Percentiles rank a stretch among this genome's conserved stretches.
Conservation (phyloP, 192 early-diverging fungal genomes). For the Obelidium mucronatum region DNA sequence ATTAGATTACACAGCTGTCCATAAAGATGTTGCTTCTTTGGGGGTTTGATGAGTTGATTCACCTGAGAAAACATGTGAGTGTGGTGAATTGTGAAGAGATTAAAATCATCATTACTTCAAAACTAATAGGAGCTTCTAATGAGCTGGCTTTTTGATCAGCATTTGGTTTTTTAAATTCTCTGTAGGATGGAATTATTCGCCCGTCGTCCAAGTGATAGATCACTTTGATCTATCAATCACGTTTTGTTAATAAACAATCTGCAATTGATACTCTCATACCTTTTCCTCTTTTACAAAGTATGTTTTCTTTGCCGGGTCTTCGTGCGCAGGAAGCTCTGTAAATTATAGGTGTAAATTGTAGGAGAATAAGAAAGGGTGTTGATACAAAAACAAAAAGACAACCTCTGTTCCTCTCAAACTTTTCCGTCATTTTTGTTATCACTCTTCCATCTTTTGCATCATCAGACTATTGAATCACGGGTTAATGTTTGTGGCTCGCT, state of each 20-base stretch:
- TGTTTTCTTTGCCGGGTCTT: constrained; percentile 59
- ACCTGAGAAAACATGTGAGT: constrained; percentile 34
- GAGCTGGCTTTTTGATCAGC: constrained; percentile 59
- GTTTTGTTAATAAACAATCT: background rate
- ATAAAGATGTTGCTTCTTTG: constrained; percentile 64
- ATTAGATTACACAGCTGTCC: constrained; percentile 56
- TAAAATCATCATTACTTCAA: constrained; percentile 30
- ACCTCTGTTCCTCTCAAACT: constrained; percentile 55
- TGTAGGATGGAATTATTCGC: constrained; percentile 55
- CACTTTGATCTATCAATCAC: constrained; percentile 53
- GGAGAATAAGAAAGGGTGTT: background rate
- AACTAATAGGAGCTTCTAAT: constrained; percentile 48
- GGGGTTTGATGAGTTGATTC: constrained; percentile 57
- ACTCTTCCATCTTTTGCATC: constrained; percentile 11
- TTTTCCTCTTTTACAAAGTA: constrained; percentile 64
- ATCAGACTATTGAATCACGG: constrained; percentile 19
- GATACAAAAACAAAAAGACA: too few species aligned
- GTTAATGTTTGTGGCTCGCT: background rate
- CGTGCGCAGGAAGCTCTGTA: constrained; percentile 39
- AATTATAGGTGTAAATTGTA: background rate
- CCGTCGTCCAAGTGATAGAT: constrained; percentile 60
- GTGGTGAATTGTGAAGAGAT: background rate
- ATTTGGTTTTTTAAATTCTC: constrained; percentile 63
- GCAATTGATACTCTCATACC: constrained; percentile 25
- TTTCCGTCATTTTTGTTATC: constrained; percentile 67